These are phyloP conservation scores for Pyrenochaeta sp. DNA, from an alignment of 2,329 filamentous ascomycete genomes.

Conservation along the genomic window DNA sequence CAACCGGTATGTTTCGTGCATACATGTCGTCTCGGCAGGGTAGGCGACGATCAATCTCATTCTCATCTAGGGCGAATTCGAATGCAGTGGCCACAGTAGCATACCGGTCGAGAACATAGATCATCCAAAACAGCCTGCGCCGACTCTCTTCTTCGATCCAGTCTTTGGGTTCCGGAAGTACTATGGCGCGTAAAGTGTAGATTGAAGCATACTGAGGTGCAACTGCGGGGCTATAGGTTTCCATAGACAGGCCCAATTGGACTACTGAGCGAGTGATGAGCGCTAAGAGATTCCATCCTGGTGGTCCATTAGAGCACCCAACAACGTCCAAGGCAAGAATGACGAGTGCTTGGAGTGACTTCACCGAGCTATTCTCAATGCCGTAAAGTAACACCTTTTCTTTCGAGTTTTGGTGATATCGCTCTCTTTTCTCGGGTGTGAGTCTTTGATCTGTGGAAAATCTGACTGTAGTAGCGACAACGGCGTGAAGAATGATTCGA, in stretches of 20 bases:
- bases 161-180: conserved; percentile 80
- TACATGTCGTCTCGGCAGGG: conserved; percentile 90
- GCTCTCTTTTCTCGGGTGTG: conserved; percentile 73
- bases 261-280: conserved; percentile 88
- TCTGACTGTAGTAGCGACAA: conserved; percentile 85
- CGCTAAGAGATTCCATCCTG: conserved; percentile 90
- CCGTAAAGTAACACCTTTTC: conserved; percentile 87
- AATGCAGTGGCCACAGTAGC: conserved; percentile 91
- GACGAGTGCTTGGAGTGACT: conserved; percentile 84
- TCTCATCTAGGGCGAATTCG: conserved; percentile 87
- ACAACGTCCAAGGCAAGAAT: conserved; percentile 86
- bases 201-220: conserved; percentile 84
- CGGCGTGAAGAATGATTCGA: conserved; percentile 82
- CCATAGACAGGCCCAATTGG: conserved; percentile 83
- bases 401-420: conserved; percentile 83
- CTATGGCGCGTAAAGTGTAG: conserved; percentile 85
- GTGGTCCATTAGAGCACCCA: conserved; percentile 86
- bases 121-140: conserved; percentile 89
- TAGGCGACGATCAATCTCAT: conserved; percentile 84
- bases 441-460: conserved; percentile 81
- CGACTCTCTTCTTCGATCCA: conserved; percentile 91
- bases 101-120: conserved; percentile 88
- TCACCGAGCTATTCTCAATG: conserved; percentile 88
- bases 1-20: conserved; percentile 81
- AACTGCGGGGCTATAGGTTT: conserved; percentile 79